These are phyloP conservation scores for Plasmodium inui DNA, from an alignment of 169 alveolate genomes.

Conservation along the genomic window DNA sequence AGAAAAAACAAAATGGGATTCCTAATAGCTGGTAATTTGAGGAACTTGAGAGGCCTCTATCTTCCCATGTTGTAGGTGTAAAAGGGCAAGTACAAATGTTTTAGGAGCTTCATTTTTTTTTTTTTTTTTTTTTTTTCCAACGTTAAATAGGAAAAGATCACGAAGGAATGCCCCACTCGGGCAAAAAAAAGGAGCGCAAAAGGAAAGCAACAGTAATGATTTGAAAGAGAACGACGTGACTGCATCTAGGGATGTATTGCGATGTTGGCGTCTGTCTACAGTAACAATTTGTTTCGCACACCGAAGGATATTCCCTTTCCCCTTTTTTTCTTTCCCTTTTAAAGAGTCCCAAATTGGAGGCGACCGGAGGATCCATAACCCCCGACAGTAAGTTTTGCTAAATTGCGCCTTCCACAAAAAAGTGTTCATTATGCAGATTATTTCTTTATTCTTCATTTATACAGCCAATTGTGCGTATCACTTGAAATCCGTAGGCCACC, in stretches of 20 bases:
- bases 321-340: neutral
- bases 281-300: neutral
- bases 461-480: neutral
- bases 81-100: neutral
- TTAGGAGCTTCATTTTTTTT: neutral
- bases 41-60: neutral
- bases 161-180: neutral
- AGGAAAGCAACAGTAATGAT: neutral
- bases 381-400: slow-evolving; percentile 35
- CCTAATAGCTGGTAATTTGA: slow-evolving; percentile 45
- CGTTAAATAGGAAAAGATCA: neutral
- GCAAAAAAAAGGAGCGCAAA: neutral
- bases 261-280: neutral
- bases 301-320: neutral
- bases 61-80: neutral
- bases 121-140: neutral
- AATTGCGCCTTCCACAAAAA: neutral
- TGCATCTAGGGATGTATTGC: neutral
- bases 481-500: slow-evolving; percentile 4
- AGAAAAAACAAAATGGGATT: slow-evolving; percentile 42
- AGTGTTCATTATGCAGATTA: neutral
- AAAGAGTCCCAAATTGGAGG: neutral
- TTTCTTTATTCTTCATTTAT: neutral
- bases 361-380: slow-evolving; percentile 37
- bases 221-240: neutral